Percentiles rank a stretch among this genome's conserved stretches.
Evolutionary conservation across 1,284 basidiomycete genomes (phyloP).

Genomic region (Sparassis latifolia): DNA sequence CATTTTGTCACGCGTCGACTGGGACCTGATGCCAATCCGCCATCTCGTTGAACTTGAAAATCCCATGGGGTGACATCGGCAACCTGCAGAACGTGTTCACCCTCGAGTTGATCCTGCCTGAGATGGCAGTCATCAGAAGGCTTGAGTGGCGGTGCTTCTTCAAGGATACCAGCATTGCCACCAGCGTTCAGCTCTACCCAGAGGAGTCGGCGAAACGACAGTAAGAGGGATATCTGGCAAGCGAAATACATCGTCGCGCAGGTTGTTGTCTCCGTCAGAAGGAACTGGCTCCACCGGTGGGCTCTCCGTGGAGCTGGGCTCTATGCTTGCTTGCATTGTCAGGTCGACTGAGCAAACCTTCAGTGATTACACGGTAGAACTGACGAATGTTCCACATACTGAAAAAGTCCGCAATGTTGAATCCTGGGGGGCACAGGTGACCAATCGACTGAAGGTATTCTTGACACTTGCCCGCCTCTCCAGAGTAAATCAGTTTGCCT

Average conservation of each 20-base stretch:
- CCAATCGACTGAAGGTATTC: slow-evolving; percentile 79
- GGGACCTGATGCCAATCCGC: no score
- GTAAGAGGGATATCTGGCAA: no score
- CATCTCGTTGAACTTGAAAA: no score
- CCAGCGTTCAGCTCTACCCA: no score
- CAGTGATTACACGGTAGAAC: background rate
- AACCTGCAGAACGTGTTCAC: no score
- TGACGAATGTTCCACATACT: slow-evolving; percentile 37
- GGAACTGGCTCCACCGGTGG: slow-evolving; percentile 30
- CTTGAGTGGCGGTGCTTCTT: no score
- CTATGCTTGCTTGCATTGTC: slow-evolving; percentile 70
- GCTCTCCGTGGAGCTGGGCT: slow-evolving; percentile 33
- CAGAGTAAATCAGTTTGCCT: slow-evolving; percentile 82
- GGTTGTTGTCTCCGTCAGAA: slow-evolving; percentile 34
- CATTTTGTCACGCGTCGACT: no score
- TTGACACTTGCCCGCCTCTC: slow-evolving; percentile 69
- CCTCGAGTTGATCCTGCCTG: no score
- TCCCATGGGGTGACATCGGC: no score
- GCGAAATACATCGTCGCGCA: slow-evolving; percentile 63
- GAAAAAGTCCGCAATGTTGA: slow-evolving; percentile 94
- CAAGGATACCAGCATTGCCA: no score
- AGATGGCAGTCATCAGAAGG: no score
- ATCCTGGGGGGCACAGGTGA: slow-evolving; percentile 86
- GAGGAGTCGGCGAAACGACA: no score
- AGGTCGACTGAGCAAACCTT: slow-evolving; percentile 57